phyloP scores from a whole-genome alignment of 441 rosid species.

The Populus hybrid region DNA sequence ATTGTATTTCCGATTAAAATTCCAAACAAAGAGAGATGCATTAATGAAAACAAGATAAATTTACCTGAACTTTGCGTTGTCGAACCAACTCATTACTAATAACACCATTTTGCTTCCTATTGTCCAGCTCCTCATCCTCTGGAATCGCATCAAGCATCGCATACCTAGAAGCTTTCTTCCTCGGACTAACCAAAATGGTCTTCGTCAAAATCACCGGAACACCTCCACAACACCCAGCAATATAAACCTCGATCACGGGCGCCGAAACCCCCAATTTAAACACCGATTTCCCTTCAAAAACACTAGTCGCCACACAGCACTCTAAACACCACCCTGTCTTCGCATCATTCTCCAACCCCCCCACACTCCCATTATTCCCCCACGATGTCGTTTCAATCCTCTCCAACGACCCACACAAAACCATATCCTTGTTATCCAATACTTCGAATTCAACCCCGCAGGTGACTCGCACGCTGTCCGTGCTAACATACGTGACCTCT shows the following conservation, averaged over 20 bases:
- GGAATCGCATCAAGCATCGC: conserved; percentile 69
- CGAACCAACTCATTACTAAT: conserved; percentile 28
- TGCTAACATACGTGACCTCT: conserved; percentile 84
- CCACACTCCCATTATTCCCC: conserved; percentile 11
- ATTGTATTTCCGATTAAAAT: not conserved
- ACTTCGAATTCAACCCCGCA: conserved; percentile 88
- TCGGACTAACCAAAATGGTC: conserved; percentile 65
- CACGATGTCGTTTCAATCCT: conserved; percentile 27
- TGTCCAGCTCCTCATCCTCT: conserved; percentile 74
- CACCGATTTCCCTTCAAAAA: conserved; percentile 36
- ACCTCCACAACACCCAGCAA: conserved; percentile 81
- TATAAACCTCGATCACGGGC: conserved; percentile 76
- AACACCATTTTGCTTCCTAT: conserved; percentile 27
- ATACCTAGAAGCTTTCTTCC: conserved; percentile 56
- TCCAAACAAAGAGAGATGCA: not conserved
- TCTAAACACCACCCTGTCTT: conserved; percentile 77
- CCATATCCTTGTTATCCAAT: conserved; percentile 48
- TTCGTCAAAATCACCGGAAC: conserved; percentile 84
- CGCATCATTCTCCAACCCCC: conserved; percentile 35
- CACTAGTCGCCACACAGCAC: conserved; percentile 54
- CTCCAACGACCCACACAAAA: conserved; percentile 9
- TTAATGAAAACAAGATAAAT: not conserved
- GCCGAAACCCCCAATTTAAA: conserved; percentile 58
- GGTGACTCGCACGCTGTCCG: conserved; percentile 67
- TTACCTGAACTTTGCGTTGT: conserved; percentile 48